Conservation (phyloP, 805 yeast species). For the Diddensiella santjacobensis region DNA sequence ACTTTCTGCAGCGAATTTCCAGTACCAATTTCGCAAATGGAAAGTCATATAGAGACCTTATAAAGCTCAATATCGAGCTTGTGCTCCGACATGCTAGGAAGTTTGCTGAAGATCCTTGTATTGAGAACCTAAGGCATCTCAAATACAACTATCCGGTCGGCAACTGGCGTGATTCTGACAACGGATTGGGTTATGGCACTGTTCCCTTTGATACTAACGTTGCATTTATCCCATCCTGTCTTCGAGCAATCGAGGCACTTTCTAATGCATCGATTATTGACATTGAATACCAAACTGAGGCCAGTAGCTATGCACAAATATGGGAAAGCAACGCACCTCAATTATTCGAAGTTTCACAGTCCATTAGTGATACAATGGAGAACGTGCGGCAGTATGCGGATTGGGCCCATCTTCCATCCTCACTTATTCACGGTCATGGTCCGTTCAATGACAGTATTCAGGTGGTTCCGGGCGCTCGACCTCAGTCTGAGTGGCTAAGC, state of each 20-base stretch:
- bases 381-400: constrained; percentile 3
- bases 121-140: constrained; percentile 8
- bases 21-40: constrained; percentile 4
- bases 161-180: constrained; percentile 14
- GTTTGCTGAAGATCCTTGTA: constrained; percentile 9
- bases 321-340: constrained; percentile 8
- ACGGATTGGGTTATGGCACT: constrained; percentile 9
- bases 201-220: constrained; percentile 11
- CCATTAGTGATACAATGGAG: background rate
- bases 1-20: constrained; percentile 1
- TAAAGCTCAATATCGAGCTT: constrained; percentile 3
- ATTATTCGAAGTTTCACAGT: constrained; percentile 3
- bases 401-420: constrained; percentile 1
- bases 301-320: constrained; percentile 6
- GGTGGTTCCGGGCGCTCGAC: background rate
- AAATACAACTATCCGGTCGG: constrained; percentile 8
- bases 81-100: constrained; percentile 4
- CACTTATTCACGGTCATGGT: constrained; percentile 7
- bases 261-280: constrained; percentile 7
- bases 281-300: constrained; percentile 3
- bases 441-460: constrained; percentile 4
- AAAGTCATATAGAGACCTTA: constrained; percentile 2
- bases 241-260: constrained; percentile 8
- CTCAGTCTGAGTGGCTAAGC: constrained; percentile 1
- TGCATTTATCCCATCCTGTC: constrained; percentile 10